Evolutionary conservation across 148 eudicot genomes (phyloP).

Genomic region (Silene uniflora): DNA sequence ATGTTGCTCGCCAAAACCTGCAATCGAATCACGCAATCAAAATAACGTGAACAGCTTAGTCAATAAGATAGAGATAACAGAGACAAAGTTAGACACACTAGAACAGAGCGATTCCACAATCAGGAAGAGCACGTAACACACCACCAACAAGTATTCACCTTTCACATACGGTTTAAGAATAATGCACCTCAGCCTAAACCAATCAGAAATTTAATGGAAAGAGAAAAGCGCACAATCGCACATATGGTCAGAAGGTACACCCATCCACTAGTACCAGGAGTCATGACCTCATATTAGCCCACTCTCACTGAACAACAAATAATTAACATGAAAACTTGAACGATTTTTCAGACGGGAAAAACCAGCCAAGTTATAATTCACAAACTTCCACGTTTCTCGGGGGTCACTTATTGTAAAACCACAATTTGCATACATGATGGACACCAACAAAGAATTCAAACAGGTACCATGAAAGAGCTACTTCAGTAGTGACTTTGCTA

Average conservation of each 20-base stretch:
- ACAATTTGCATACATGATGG: neutral
- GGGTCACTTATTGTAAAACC: neutral
- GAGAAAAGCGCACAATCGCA: neutral
- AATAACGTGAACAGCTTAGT: neutral
- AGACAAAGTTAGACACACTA: neutral
- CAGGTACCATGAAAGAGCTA: neutral
- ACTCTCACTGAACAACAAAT: neutral
- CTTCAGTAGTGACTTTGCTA: neutral
- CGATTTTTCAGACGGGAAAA: neutral
- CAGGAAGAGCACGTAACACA: neutral
- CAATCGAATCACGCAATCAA: constrained; percentile 25
- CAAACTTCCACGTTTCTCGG: neutral
- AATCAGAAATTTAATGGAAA: neutral
- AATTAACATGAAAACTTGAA: neutral
- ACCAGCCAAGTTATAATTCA: neutral
- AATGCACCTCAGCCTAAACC: neutral
- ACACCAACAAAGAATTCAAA: neutral
- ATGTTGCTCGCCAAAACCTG: constrained; percentile 98
- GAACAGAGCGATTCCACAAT: neutral
- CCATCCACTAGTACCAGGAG: neutral
- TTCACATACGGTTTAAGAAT: neutral
- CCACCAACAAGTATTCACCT: neutral
- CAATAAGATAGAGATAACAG: neutral
- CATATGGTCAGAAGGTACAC: neutral
- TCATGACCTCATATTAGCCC: neutral